phyloP scores from a whole-genome alignment of 257 asterid species.

The Forsythia viridissima region DNA sequence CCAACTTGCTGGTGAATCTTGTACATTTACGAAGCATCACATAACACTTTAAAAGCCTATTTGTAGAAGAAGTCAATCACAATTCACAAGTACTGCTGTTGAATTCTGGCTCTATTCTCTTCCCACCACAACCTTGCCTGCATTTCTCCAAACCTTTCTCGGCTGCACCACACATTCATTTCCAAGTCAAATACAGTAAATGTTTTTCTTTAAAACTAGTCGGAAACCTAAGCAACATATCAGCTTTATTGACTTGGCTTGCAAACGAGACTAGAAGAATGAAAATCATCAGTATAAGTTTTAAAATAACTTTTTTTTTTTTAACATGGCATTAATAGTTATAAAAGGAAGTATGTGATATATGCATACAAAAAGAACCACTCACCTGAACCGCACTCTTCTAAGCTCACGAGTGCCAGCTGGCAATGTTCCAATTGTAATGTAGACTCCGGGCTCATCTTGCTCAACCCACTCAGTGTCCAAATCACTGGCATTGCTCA shows the following conservation, averaged over 20 bases:
- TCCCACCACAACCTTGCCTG: conserved; percentile 99
- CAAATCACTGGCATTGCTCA: conserved; percentile 89
- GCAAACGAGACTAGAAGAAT: background rate
- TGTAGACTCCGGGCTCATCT: conserved; percentile 97
- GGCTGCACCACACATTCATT: conserved; percentile 53
- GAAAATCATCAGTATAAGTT: too few relatives aligned
- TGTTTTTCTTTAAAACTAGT: background rate
- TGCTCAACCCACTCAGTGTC: conserved; percentile 98
- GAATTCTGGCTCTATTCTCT: conserved; percentile 83
- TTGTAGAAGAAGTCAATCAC: conserved; percentile 14
- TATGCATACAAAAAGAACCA: conserved; percentile 15
- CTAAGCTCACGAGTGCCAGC: conserved; percentile 90
- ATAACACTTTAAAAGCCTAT: conserved; percentile 17
- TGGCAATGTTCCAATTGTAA: conserved; percentile 76
- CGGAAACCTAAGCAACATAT: background rate
- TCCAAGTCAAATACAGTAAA: conserved; percentile 13
- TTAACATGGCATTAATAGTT: background rate
- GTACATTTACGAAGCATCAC: conserved; percentile 7
- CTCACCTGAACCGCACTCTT: conserved; percentile 91
- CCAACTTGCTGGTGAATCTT: conserved; percentile 17
- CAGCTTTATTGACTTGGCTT: background rate
- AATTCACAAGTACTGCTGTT: conserved; percentile 77
- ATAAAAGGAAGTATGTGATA: background rate
- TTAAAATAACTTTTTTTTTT: too few relatives aligned
- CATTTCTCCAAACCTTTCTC: conserved; percentile 88